phyloP scores from a whole-genome alignment of 306 rosid genomes.

The cucumber (Cucumis sativus) region DNA sequence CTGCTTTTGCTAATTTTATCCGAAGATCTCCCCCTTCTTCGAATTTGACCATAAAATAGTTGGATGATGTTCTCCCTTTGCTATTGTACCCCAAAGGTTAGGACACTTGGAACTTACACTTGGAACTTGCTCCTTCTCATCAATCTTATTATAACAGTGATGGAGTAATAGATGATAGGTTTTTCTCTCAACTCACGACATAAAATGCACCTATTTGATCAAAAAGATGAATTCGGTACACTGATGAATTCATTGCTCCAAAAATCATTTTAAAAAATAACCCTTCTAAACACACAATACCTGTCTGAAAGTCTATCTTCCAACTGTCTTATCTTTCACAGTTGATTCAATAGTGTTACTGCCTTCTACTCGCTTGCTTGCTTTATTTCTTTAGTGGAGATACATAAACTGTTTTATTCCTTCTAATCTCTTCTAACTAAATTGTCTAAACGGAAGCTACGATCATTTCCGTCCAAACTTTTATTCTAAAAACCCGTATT shows the following conservation, averaged over 20 bases:
- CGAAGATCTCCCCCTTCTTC: background rate
- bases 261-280: background rate
- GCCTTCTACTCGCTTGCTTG: background rate
- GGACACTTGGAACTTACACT: background rate
- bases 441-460: background rate
- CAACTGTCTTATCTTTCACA: background rate
- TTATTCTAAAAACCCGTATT: background rate
- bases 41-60: background rate
- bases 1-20: background rate
- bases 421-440: background rate
- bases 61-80: background rate
- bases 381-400: background rate
- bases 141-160: background rate
- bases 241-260: background rate
- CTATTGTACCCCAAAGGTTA: background rate
- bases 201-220: background rate
- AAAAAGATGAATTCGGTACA: background rate
- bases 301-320: background rate
- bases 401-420: background rate
- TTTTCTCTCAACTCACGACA: background rate
- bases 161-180: background rate
- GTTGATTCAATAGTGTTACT: background rate
- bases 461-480: background rate
- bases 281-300: background rate
- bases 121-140: background rate